Evolutionary conservation across 345 rosid species (phyloP), one percentile per base, ranked within the genome.

Genomic region (Sisymbrium irio): DNA sequence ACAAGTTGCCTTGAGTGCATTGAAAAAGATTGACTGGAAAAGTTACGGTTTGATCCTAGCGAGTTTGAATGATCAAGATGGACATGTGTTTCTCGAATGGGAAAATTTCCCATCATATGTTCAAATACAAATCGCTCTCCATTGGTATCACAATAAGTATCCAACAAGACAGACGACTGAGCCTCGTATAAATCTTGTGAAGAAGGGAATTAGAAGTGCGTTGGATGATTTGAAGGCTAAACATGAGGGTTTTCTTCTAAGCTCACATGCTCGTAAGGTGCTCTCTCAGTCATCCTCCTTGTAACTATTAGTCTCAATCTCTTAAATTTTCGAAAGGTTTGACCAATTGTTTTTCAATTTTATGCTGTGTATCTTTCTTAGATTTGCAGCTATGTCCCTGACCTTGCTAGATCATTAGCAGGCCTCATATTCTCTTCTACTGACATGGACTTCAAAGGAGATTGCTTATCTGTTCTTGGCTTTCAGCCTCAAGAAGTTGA

Each of bases 381-480:
- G 98, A 86, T 85, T 74, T 81, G 87, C 81, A 82, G 85, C 71
- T 82, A 90, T 75, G 98, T 88, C 42, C 96, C 99, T 73, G 96
- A 84, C 79, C 94, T 95, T 65, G 92, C 99, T 69, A 92, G 82
- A 77, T 83, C 96, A 67, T 77, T 88, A 42, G 83, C 96, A 35
- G 91, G 94, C 63, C 88, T 95, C 62, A 84, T 95, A 53, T 62
- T 84, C 78, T 83, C 92, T 28, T 92, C 97, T 6, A 77, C 81
- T 17, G 96, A 92, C 76, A 20, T 73, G 10, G 84, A 87, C 46
- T 90, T 92, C 72, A 89, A 78, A 84, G 86, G 75, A 72, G 92
- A 95, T 78, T 95, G 99, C 75, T 41, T 86, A 46, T 81, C 88
- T 42, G 82, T 95, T 79, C 89, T 95, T 45, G 97, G 96, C 5